Conservation (phyloP, 1,284 basidiomycete species). For the Sporisorium iseilematis-ciliati region DNA sequence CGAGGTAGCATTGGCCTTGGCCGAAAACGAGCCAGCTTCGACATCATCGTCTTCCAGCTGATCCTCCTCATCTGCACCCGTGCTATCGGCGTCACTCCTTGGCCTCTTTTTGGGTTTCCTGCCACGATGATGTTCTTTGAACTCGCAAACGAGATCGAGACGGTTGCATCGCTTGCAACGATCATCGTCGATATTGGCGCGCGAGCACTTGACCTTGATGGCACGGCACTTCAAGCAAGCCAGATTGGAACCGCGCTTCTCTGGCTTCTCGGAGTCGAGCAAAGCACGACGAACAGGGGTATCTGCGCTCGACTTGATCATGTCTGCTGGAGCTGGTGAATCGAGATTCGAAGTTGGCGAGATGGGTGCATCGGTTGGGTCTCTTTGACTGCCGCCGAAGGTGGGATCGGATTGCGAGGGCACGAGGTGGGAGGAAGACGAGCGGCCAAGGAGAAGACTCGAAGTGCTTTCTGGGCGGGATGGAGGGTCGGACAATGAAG, state of each 20-base stretch:
- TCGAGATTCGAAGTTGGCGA: constrained; percentile 20
- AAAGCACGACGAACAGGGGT: constrained; percentile 38
- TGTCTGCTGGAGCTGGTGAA: constrained; percentile 18
- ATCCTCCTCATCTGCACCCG: constrained; percentile 37
- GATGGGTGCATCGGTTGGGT: constrained; percentile 1
- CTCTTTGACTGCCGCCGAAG: background rate
- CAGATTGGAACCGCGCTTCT: constrained; percentile 52
- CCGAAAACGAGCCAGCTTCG: constrained; percentile 4
- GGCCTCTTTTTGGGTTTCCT: constrained; percentile 52
- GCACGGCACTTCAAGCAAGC: constrained; percentile 53
- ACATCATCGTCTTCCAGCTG: constrained; percentile 44
- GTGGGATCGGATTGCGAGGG: constrained; percentile 12
- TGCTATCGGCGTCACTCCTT: constrained; percentile 35
- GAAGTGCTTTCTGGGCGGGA: constrained; percentile 12
- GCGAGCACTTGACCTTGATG: constrained; percentile 52
- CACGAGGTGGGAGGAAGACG: constrained; percentile 10
- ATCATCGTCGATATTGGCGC: constrained; percentile 37
- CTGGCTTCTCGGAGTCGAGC: constrained; percentile 47
- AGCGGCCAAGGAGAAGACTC: constrained; percentile 6
- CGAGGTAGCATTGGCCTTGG: constrained; percentile 13
- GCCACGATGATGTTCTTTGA: constrained; percentile 51
- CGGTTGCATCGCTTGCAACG: constrained; percentile 53
- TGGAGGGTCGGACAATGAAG: constrained; percentile 8
- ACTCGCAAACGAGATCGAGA: constrained; percentile 49
- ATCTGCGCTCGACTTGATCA: constrained; percentile 31